Evolutionary conservation across 2,329 filamentous ascomycete species (phyloP), one percentile per base, ranked within the genome.

Genomic region (Ophiocordyceps camponoti-floridani): DNA sequence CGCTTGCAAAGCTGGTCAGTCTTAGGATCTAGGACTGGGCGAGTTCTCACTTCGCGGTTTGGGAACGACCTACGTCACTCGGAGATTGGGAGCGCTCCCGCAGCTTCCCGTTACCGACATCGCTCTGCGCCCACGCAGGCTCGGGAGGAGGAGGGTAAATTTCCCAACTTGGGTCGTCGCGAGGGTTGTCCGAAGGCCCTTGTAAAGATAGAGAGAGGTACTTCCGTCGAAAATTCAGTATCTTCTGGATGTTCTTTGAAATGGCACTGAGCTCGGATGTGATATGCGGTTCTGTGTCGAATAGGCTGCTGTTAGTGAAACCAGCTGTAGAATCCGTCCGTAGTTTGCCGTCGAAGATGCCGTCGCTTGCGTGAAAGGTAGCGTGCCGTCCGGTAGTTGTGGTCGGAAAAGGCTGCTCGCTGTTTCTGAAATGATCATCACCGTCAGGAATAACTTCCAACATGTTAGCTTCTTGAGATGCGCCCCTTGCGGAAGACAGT

Each of bases 111-210:
- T 44, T 45, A 18, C 46, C 50, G 7, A 47, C 49, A 4, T 44
- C 56, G 54, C 45, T 60, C 54, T 47, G 61, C 54, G 44, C 59
- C 89, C 91, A 96, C 2, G 85, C 84, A 14, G 91, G 91, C 54
- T 93, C 84, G 6, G 89, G 91, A 4, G 88, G 88, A 13, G 84
- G 78, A 10, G 91, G 91, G 55, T 96, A 96, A 41, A 98, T 85
- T 45, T 74, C 72, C 89, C 89, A 98, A 43, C 70, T 73, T 0
- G 79, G 72, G 16, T 82, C 75, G 58, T 96, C 87, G 54, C 86
- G 86, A 1, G 91, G 91, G 52, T 96, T 95, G 57, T 94, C 85
- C 12, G 76, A 73, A 8, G 80, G 73, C 10, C 82, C 75, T 57
- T 98, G 91, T 18, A 88, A 67, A 0, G 91, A 96, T 14, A 95